Evolutionary conservation across 331 rosid species (phyloP).

Genomic region (Ulmus americana): DNA sequence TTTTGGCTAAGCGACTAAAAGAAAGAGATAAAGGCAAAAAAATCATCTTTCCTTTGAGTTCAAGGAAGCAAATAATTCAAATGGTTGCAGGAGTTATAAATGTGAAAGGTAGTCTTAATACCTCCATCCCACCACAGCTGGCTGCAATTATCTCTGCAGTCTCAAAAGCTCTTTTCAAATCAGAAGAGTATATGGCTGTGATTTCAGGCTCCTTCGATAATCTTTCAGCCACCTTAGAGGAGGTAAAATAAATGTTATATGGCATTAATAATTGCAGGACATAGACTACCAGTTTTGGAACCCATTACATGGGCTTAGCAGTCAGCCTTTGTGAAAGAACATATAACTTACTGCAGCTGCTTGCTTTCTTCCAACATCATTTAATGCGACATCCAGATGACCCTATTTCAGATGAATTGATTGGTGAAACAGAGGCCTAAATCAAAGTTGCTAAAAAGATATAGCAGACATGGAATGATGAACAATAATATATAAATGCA

Average conservation of each 20-base stretch:
- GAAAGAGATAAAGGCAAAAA: not conserved
- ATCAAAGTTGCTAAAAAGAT: not conserved
- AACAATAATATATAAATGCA: not conserved
- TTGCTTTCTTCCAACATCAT: constrained; percentile 84
- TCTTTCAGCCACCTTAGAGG: constrained; percentile 65
- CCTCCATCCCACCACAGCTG: constrained; percentile 66
- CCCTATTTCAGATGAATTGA: constrained; percentile 46
- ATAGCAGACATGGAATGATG: constrained; percentile 2
- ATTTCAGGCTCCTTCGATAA: constrained; percentile 63
- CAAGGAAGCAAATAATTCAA: constrained; percentile 20
- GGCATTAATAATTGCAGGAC: constrained; percentile 2
- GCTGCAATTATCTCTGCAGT: constrained; percentile 78
- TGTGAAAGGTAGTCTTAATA: constrained; percentile 21
- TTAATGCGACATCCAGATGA: constrained; percentile 75
- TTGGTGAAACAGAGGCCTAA: not conserved
- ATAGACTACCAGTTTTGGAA: constrained; percentile 5
- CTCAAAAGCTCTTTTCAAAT: constrained; percentile 78
- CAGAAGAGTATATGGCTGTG: constrained; percentile 70
- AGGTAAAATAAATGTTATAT: constrained; percentile 8
- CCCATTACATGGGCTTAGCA: constrained; percentile 6
- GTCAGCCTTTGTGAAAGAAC: constrained; percentile 5
- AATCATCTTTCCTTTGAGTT: constrained; percentile 1
- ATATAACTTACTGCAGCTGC: constrained; percentile 65
- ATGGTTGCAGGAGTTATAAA: not conserved
- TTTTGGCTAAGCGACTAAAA: constrained; percentile 1